Evolutionary conservation across 2,329 filamentous ascomycete genomes (phyloP), one percentile per base, ranked within the genome.

Genomic region (Aulographum hederae): DNA sequence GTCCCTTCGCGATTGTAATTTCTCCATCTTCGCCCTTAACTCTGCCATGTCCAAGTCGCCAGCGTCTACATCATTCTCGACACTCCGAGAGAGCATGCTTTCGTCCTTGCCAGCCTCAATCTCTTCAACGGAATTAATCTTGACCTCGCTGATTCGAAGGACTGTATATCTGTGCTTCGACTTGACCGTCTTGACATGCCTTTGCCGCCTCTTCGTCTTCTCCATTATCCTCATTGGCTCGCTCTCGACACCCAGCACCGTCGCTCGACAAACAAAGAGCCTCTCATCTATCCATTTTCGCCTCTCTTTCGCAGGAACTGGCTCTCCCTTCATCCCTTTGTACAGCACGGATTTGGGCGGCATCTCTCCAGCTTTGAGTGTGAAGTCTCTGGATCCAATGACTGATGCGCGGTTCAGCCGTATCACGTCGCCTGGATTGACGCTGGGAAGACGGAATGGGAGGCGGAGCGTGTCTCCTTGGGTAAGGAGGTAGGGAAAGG

Each of bases 121-220:
- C 49, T 69, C 60, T 31, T 71, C 67, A 37, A 65, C 38, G 17
- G 55, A 58, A 53, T 62, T 68, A 4, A 92, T 64, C 48, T 68
- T 75, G 39, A 95, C 50, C 56, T 95, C 80, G 48, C 78, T 77
- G 40, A 98, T 78, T 47, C 74, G 67, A 54, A 98, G 49, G 15
- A 93, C 69, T 3, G 89, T 98, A 54, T 78, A 93, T 46, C 70
- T 67, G 51, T 92, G 81, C 67, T 98, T 94, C 63, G 82, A 94
- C 60, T 67, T 76, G 6, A 89, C 77, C 36, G 67, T 71, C 61
- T 73, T 81, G 31, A 69, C 66, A 48, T 69, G 65, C 39, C 71
- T 57, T 44, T 69, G 63, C 48, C 77, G 66, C 47, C 80, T 61
- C 53, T 77, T 77, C 46, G 62, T 68, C 57, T 67, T 67, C 52